Percentiles rank a stretch among this genome's conserved stretches.
phyloP scores from a whole-genome alignment of 2,329 filamentous ascomycete genomes.

The Ophiosphaerella narmari region DNA sequence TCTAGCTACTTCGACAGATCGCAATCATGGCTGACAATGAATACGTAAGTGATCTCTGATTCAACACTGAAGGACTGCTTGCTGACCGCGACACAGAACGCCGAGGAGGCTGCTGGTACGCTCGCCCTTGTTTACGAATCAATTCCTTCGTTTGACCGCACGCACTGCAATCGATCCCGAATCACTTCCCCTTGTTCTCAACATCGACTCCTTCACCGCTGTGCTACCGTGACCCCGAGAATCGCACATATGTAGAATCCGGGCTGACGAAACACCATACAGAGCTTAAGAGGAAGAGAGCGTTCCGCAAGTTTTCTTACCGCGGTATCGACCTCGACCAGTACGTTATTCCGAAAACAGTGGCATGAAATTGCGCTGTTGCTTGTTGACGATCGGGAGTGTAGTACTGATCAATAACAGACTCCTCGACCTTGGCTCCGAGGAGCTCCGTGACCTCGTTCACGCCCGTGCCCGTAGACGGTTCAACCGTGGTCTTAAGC shows the following conservation, averaged over 20 bases:
- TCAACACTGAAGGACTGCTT: slow-evolving; percentile 12
- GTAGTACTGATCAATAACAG: slow-evolving; percentile 55
- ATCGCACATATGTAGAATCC: slow-evolving; percentile 12
- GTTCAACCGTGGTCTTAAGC: slow-evolving; percentile 99
- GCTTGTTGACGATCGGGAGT: not conserved
- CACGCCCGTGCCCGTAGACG: slow-evolving; percentile 97
- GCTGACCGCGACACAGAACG: slow-evolving; percentile 66
- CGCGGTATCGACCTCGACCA: slow-evolving; percentile 99
- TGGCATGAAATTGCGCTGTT: slow-evolving; percentile 1
- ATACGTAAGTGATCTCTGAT: slow-evolving; percentile 70
- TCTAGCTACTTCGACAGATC: slow-evolving; percentile 52
- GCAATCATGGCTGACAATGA: slow-evolving; percentile 85
- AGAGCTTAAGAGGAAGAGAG: slow-evolving; percentile 99
- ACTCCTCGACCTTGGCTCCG: slow-evolving; percentile 97
- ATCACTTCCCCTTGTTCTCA: not conserved
- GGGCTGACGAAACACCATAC: slow-evolving; percentile 35
- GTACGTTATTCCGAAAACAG: slow-evolving; percentile 63
- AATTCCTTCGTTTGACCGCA: not conserved
- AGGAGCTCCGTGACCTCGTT: slow-evolving; percentile 98
- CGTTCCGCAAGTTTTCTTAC: slow-evolving; percentile 99
- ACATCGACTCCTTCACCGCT: not conserved
- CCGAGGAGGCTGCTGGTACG: slow-evolving; percentile 89
- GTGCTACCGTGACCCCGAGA: slow-evolving; percentile 1
- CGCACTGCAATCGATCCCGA: slow-evolving; percentile 14
- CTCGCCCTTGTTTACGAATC: slow-evolving; percentile 17